Evolutionary conservation across 2,329 filamentous ascomycete genomes (phyloP).

Genomic region (Sporothrix pseudoabietina): DNA sequence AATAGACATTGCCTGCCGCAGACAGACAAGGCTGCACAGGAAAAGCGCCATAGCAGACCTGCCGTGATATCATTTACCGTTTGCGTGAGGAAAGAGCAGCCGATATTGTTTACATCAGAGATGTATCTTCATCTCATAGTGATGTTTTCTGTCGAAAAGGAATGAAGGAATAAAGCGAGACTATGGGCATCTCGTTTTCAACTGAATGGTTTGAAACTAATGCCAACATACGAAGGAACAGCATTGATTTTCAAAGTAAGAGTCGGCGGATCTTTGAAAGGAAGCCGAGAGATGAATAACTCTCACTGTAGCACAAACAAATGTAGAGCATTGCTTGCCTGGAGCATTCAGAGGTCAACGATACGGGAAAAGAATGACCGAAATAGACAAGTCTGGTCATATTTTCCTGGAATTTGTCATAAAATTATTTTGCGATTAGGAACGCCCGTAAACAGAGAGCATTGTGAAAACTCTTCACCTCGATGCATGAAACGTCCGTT

Average conservation of each 20-base stretch:
- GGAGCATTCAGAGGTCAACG: neutral
- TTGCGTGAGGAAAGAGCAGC: neutral
- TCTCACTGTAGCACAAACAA: neutral
- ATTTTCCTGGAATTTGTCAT: neutral
- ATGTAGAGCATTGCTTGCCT: neutral
- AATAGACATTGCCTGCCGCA: neutral
- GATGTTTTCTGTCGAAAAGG: too few species aligned
- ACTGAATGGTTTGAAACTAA: too few species aligned
- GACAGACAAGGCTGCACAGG: neutral
- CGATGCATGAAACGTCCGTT: neutral
- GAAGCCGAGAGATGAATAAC: neutral
- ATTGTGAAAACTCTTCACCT: slow-evolving; percentile 1
- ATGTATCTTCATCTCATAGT: too few species aligned
- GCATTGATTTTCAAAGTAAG: too few species aligned
- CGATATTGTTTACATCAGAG: neutral
- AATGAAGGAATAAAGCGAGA: too few species aligned
- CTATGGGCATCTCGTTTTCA: too few species aligned
- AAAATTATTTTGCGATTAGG: neutral
- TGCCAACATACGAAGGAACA: too few species aligned
- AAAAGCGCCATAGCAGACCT: neutral
- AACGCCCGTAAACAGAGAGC: neutral
- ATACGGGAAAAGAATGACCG: neutral
- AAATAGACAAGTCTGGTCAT: neutral
- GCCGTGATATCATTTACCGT: neutral
- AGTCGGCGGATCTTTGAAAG: neutral